Evolutionary conservation across 1,284 basidiomycete genomes (phyloP).

Genomic region (Sanguinoderma infundibulare): DNA sequence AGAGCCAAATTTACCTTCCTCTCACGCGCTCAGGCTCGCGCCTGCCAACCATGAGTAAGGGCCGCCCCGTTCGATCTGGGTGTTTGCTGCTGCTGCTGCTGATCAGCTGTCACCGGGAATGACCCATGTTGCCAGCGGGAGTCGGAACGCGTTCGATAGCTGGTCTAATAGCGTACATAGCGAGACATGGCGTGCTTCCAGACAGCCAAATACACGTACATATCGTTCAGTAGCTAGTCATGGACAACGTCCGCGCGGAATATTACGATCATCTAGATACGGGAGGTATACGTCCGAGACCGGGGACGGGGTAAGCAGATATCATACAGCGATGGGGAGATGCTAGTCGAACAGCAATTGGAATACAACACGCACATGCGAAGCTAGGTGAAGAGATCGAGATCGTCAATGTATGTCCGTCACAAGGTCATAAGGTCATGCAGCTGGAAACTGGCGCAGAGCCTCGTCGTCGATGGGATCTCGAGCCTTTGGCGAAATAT

Average conservation of each 20-base stretch:
- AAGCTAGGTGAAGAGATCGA: not conserved
- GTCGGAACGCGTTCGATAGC: not conserved
- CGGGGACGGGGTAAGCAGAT: not conserved
- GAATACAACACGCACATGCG: not conserved
- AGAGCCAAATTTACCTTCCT: slow-evolving; percentile 21
- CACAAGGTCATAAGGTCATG: not conserved
- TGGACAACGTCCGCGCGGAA: not conserved
- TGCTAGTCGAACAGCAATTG: not conserved
- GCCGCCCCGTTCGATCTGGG: not conserved
- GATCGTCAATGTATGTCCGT: not conserved
- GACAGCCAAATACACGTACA: not conserved
- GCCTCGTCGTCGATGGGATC: slow-evolving; percentile 36
- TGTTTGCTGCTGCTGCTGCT: not conserved
- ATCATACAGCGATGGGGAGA: slow-evolving; percentile 6
- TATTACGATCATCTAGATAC: slow-evolving; percentile 13
- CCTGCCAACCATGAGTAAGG: not conserved
- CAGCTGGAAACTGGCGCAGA: slow-evolving; percentile 24
- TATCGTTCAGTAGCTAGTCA: not conserved
- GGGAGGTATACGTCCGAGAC: slow-evolving; percentile 1
- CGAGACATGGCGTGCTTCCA: not conserved
- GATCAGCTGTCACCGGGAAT: not conserved
- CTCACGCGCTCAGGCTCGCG: not conserved
- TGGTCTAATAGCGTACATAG: not conserved
- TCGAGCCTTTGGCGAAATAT: slow-evolving; percentile 32
- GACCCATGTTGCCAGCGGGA: no score